Conservation (phyloP, 495 filamentous ascomycete species). For the Lasiosphaeriaceae sp. region DNA sequence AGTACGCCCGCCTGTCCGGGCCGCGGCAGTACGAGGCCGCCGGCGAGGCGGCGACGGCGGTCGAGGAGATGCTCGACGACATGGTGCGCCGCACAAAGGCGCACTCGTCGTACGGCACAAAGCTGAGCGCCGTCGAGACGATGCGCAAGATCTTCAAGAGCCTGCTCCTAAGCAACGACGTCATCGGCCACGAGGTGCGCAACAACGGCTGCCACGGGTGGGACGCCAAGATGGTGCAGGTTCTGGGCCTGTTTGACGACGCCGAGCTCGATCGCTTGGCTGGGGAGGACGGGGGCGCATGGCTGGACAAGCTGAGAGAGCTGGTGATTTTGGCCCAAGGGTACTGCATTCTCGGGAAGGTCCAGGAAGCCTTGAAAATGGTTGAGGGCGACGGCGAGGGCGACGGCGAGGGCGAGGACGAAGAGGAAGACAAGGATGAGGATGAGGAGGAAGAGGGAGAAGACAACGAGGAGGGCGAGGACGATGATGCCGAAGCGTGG, state of each 20-base stretch:
- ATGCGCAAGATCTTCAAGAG: constrained; percentile 10
- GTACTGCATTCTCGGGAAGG: not conserved
- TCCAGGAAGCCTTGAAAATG: not conserved
- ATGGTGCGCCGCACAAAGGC: not conserved
- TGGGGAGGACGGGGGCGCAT: not conserved
- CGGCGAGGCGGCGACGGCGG: not conserved
- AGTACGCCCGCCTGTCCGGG: not conserved
- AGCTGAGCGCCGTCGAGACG: constrained; percentile 11
- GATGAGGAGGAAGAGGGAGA: not conserved
- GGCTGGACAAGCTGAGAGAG: not conserved
- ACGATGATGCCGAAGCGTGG: too few relatives aligned
- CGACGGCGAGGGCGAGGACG: not conserved
- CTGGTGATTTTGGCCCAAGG: not conserved
- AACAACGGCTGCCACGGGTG: not conserved
- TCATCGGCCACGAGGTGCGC: not conserved
- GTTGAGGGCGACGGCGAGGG: constrained; percentile 1
- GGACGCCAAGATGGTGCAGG: not conserved
- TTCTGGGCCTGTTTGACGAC: not conserved
- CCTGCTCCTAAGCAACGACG: constrained; percentile 2
- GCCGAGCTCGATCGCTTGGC: not conserved
- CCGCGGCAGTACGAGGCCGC: constrained; percentile 3
- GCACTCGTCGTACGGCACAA: constrained; percentile 7
- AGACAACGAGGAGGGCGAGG: too few relatives aligned
- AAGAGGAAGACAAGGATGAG: not conserved
- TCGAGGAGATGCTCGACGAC: not conserved